phyloP scores from a whole-genome alignment of 2,329 filamentous ascomycete species.

The Claviceps africana region DNA sequence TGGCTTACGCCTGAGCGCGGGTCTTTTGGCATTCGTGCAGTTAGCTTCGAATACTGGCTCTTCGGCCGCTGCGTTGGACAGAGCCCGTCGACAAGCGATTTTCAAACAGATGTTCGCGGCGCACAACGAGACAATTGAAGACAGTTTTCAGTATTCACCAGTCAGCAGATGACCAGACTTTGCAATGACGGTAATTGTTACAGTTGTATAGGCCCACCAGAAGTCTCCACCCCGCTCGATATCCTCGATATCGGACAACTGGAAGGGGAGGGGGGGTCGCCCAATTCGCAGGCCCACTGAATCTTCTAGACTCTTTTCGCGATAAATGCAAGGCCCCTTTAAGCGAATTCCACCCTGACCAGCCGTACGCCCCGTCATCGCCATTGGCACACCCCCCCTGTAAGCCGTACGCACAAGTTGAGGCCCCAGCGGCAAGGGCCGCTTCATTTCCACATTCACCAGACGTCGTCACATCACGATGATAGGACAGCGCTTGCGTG shows the following conservation, averaged over 20 bases:
- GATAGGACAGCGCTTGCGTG: background rate
- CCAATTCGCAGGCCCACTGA: slow-evolving; percentile 21
- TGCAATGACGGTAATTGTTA: no score
- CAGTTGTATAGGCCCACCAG: no score
- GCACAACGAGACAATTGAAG: no score
- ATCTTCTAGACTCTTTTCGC: slow-evolving; percentile 28
- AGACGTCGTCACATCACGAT: slow-evolving; percentile 2
- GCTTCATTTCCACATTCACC: background rate
- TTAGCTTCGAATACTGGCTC: no score
- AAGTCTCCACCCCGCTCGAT: background rate
- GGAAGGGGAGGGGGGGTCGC: background rate
- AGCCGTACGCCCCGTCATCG: background rate
- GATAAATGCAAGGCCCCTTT: slow-evolving; percentile 22
- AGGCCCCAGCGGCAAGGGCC: background rate
- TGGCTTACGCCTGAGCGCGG: background rate
- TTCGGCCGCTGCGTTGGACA: no score
- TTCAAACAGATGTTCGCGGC: no score
- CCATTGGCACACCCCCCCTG: background rate
- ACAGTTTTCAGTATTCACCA: no score
- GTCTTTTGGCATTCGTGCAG: background rate
- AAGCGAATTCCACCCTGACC: background rate
- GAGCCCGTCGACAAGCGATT: no score
- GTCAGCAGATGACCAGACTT: no score
- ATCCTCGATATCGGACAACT: background rate
- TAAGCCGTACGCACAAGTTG: slow-evolving; percentile 1